These are phyloP conservation scores for Triticum urartu DNA, from an alignment of 176 grass and related monocot genomes.

Conservation along the genomic window DNA sequence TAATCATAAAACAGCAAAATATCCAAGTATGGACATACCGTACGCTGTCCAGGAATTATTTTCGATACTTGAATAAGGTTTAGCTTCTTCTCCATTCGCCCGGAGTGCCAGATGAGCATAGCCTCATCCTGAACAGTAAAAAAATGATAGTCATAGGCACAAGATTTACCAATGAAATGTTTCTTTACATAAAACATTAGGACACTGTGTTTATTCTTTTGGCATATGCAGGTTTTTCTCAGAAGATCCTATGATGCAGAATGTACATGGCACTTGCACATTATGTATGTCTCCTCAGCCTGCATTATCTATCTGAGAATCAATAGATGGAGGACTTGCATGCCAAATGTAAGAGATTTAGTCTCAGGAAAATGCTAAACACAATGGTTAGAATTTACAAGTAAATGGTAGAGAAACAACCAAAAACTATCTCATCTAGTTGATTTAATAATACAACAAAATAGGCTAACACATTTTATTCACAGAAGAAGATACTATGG, in stretches of 20 bases:
- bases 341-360: not conserved
- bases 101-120: conserved; percentile 69
- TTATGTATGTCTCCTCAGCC: not conserved
- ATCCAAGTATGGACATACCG: conserved; percentile 42
- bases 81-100: conserved; percentile 61
- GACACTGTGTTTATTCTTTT: not conserved
- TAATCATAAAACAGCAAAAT: conserved; percentile 2
- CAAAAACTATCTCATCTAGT: conserved; percentile 12
- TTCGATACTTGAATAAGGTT: conserved; percentile 70
- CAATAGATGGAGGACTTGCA: not conserved
- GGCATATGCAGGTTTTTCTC: not conserved
- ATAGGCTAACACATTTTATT: not conserved
- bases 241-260: not conserved
- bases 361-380: not conserved
- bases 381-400: not conserved
- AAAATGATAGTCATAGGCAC: conserved; percentile 17
- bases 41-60: conserved; percentile 80
- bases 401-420: not conserved
- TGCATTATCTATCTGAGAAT: not conserved
- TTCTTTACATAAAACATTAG: not conserved
- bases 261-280: not conserved
- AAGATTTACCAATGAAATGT: not conserved
- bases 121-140: conserved; percentile 56
- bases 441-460: not conserved
- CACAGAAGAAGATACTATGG: not conserved